Evolutionary conservation across 768 basidiomycete genomes (phyloP), one percentile per base, ranked within the genome.

Genomic region (Termitomyces sp.): DNA sequence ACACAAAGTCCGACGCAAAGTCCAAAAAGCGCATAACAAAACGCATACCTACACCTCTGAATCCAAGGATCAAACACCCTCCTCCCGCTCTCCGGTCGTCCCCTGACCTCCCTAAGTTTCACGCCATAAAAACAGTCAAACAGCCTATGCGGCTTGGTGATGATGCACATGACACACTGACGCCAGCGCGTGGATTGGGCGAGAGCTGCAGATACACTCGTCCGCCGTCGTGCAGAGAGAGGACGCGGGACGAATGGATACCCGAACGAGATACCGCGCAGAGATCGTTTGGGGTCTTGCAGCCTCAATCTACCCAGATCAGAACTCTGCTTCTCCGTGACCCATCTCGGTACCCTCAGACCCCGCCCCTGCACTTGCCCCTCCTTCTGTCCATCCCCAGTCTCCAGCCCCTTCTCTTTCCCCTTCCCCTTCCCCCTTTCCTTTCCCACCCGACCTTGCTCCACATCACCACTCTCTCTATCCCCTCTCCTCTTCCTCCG

Each of bases 181-280:
- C 60, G 47, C 69, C 72, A 61, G 57, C 70, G 63, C 12, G 69
- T 69, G 12, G 63, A 32, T 12, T 52, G 53, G 20, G 38, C 45
- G 45, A 48, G 36, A 3, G 20, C 34, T 31, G 12, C 36, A 11
- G 42, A 46, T 17, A 12, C 8, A 38, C 32, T 46, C 9, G 40
- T 65, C 68, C 70, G 73, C 63, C 70, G 73, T 63, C 67, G 69
- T 71, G 64, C 66, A 65, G 46, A 55, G 11, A 73, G 72, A 3
- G 84, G 81, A 10, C 84, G 80, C 3, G 84, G 77, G 42, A 87
- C 76, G 63, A 87, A 86, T 14, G 87, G 87, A 61, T 87, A 85
- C 14, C 86, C 82, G 62, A 80, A 81, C 15, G 77, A 80, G 46
- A 81, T 81, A 1, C 80, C 81, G 54, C 74, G 73, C 70, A 81